Base-by-base conservation (phyloP, 768 basidiomycete species). In the Trametes gibbosa region DNA sequence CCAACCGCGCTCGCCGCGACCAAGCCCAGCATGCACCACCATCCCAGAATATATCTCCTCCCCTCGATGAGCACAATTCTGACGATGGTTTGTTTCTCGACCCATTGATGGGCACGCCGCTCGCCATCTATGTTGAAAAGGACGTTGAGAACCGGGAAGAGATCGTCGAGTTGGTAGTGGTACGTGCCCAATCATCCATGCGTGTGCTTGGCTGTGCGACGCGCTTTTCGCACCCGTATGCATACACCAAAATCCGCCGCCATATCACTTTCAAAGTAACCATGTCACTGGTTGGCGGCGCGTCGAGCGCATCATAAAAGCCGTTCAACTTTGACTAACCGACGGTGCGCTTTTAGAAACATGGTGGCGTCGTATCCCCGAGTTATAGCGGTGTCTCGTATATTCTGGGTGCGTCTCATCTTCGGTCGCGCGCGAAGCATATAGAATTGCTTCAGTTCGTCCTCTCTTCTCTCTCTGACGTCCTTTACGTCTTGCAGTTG, bases 331-430 rank as follows among this genome's bases (percentile, higher is more conserved):
- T 34, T 43, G 25, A 37, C 40, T 50, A 48, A 25, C 46, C 23
- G 41, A 29, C 27, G 16, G 1, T 39, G 21, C 53, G 64, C 43
- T 21, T 73, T 21, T 73, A 93, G 92, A 86, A 84, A 77, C 81
- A 92, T 68, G 91, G 91, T 25, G 92, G 92, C 16, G 76, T 78
- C 6, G 80, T 91, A 47, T 84, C 86, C 25, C 83, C 84, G 39
- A 84, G 86, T 10, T 93, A 93, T 70, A 92, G 89, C 62, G 84
- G 84, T 21, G 89, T 90, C 5, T 77, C 83, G 1, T 92, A 92
- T 69, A 88, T 94, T 53, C 79, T 94, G 59, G 90, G 90, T 90
- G 65, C 58, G 83, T 74, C n/a, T 7, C 1, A 16, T 0, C 17
- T 14, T 16, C 16, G 32, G 5, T n/a, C 9, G n/a, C 6, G 3